Base-by-base conservation (phyloP, 2,329 filamentous ascomycete species). In the Harringtonia aguacate region DNA sequence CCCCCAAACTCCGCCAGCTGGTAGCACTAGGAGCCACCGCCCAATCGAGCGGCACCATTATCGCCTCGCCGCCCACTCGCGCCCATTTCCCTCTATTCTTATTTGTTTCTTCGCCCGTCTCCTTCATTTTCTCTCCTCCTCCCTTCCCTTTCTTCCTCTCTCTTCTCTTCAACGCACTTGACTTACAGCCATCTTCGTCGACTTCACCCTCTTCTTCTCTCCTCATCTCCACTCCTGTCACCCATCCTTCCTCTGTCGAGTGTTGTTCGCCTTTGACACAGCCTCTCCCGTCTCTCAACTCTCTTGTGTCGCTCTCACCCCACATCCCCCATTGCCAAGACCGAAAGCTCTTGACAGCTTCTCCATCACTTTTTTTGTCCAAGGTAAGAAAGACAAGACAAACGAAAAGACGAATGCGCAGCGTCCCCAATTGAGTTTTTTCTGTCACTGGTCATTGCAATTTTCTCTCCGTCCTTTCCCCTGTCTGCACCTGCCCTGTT, bases 1-100 rank as follows among this genome's bases (percentile, higher is more conserved):
- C 8, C 43, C 24, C 24, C 37, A 41, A 37, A 21, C 28, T 21
- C 15, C n/a, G 13, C n/a, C 31, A 12, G n/a, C 18, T 15, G 37
- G 40, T 34, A 35, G 36, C 34, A 41, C 45, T 46, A 45, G 34
- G 27, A 44, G 17, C 45, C 36, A 42, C 33, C 43, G 36, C 36
- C 47, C 47, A 43, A 40, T 41, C 47, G 37, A 28, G 12, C 31
- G 27, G 22, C 34, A 41, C 47, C 39, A 44, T 48, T 36, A 36
- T 36, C 43, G 40, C 29, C 30, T 22, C 43, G 41, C 41, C 43
- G 43, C 45, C 44, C 39, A 39, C 41, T 31, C 41, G 43, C 44
- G 47, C 43, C 38, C 42, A 43, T 47, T 45, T 49, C 45, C 35
- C 43, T 35, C 21, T 47, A 18, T 36, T 48, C 38, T 41, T 47